Evolutionary conservation across 371 early-diverging fungal species (phyloP).

Genomic region (Haplosporangium sp.): DNA sequence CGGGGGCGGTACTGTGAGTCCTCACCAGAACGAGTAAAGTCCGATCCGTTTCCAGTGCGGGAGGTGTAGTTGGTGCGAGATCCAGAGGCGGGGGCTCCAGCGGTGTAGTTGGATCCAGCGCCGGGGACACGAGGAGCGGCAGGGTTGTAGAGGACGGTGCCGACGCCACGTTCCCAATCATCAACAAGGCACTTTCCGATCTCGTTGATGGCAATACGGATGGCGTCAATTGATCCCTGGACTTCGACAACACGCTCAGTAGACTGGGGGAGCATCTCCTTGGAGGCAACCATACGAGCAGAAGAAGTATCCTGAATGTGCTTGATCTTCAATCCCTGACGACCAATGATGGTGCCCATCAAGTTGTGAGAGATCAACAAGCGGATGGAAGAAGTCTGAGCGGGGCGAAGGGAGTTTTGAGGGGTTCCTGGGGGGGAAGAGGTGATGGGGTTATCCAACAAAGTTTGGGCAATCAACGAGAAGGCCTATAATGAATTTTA

Average conservation of each 20-base stretch:
- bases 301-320: conserved; percentile 88
- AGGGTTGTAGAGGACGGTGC: conserved; percentile 72
- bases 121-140: conserved; percentile 60
- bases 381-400: conserved; percentile 68
- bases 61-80: conserved; percentile 61
- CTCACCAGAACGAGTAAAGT: conserved; percentile 56
- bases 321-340: conserved; percentile 84
- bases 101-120: conserved; percentile 30
- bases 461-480: conserved; percentile 82
- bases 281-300: conserved; percentile 83
- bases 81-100: conserved; percentile 32
- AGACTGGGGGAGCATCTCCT: conserved; percentile 77
- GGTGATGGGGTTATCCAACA: conserved; percentile 82
- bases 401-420: conserved; percentile 52
- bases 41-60: conserved; percentile 67
- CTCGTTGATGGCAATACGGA: conserved; percentile 81
- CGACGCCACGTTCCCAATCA: conserved; percentile 61
- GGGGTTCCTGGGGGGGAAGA: conserved; percentile 62
- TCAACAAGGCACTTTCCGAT: conserved; percentile 73
- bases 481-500: conserved; percentile 69
- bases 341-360: conserved; percentile 94
- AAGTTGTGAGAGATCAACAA: conserved; percentile 83
- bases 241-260: conserved; percentile 90
- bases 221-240: conserved; percentile 81
- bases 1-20: conserved; percentile 41